Evolutionary conservation across 352 stramenopile genomes (phyloP).

Genomic region (Elongisporangium anandrum): DNA sequence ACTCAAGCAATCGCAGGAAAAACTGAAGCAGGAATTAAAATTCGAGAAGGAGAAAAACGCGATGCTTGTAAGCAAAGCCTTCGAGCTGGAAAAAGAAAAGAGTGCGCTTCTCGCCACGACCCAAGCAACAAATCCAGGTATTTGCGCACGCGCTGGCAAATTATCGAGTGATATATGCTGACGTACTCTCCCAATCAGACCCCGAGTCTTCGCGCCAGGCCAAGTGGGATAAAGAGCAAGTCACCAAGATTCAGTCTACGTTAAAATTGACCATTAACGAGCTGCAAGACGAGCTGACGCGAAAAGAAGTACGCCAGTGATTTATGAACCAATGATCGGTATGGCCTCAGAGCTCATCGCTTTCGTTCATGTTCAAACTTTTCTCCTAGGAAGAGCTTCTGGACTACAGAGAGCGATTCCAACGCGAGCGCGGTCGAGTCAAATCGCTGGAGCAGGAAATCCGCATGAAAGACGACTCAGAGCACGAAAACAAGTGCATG

Average conservation of each 20-base stretch:
- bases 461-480: conserved; percentile 29
- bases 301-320: conserved; percentile 41
- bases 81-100: conserved; percentile 72
- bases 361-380: not conserved
- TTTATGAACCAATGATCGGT: not conserved
- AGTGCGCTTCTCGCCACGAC: conserved; percentile 29
- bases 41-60: conserved; percentile 77
- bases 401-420: conserved; percentile 38
- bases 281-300: conserved; percentile 68
- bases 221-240: conserved; percentile 70
- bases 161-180: not conserved
- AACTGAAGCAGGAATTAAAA: conserved; percentile 56
- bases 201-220: conserved; percentile 11
- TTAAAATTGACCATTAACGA: conserved; percentile 71
- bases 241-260: conserved; percentile 66
- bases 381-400: conserved; percentile 30
- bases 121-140: not conserved
- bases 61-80: conserved; percentile 52
- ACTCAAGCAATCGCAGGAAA: conserved; percentile 54
- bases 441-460: conserved; percentile 58
- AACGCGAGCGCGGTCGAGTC: conserved; percentile 44
- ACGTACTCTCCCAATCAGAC: conserved; percentile 1
- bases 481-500: conserved; percentile 22
- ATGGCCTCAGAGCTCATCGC: not conserved
- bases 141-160: not conserved